Conservation (phyloP, 768 basidiomycete genomes). For the Glaciozyma antarctica region DNA sequence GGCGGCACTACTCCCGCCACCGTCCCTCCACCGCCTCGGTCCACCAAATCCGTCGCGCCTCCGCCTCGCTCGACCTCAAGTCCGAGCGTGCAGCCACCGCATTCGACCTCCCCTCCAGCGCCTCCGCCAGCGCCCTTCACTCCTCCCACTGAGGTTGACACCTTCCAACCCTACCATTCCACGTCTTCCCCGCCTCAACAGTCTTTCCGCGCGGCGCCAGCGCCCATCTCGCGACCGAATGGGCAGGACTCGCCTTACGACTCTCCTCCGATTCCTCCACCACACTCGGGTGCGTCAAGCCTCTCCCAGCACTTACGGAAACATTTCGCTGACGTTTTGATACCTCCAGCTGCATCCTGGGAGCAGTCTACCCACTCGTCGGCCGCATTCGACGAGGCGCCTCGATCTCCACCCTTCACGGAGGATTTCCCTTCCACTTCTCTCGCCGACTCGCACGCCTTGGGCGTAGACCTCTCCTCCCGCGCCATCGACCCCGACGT, state of each 20-base stretch:
- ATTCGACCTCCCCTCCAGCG: background rate
- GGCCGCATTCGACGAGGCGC: no score
- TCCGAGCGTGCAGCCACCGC: background rate
- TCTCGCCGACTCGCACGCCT: background rate
- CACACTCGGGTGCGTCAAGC: no score
- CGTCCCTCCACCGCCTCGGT: background rate
- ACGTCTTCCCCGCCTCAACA: background rate
- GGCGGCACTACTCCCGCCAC: slow-evolving; percentile 6
- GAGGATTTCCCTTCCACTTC: background rate
- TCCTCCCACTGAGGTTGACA: background rate
- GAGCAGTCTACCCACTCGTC: no score
- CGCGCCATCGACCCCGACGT: background rate
- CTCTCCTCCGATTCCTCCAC: background rate
- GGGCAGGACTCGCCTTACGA: background rate
- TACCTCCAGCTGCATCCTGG: no score
- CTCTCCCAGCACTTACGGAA: no score
- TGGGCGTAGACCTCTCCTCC: background rate
- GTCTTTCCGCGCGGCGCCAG: no score
- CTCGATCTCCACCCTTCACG: background rate
- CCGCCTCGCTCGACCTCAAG: slow-evolving; percentile 17
- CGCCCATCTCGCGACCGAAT: no score
- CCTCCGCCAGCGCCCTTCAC: background rate
- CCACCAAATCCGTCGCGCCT: background rate
- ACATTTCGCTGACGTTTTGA: no score
- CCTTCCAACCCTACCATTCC: background rate